Conservation (phyloP, 495 filamentous ascomycete genomes). For the Staphylotrichum longicolle region DNA sequence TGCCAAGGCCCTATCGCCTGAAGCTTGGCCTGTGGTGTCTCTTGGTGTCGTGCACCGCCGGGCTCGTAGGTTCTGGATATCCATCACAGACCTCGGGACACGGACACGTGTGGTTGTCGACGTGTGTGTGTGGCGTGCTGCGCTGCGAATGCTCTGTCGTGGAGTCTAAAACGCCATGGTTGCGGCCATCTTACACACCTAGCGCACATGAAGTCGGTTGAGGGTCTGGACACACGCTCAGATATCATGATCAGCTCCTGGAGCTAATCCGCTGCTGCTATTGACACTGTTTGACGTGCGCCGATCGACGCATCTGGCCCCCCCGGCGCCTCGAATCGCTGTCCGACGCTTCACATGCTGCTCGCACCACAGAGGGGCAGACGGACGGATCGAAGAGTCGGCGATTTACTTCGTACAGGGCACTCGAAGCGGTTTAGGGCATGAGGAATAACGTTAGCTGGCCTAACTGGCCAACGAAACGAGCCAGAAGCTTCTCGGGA, state of each 20-base stretch:
- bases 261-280: not conserved
- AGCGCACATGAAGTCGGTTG: no score
- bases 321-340: not conserved
- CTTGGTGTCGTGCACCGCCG: not conserved
- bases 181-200: no score
- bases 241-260: slow-evolving; percentile 7
- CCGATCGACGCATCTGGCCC: not conserved
- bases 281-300: not conserved
- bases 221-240: not conserved
- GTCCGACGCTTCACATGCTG: not conserved
- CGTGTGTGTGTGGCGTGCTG: not conserved
- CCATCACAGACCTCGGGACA: slow-evolving; percentile 7
- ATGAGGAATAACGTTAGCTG: not conserved
- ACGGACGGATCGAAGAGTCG: no score
- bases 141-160: no score
- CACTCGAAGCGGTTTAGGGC: no score
- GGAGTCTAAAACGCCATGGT: no score
- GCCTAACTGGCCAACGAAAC: no score
- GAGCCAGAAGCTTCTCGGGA: not conserved
- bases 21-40: slow-evolving; percentile 32
- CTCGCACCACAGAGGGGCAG: no score
- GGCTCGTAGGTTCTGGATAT: no score
- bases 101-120: not conserved
- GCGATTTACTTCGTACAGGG: no score
- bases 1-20: slow-evolving; percentile 27